A percentile compares a stretch with the other conserved stretches of the same genome.
phyloP scores from a whole-genome alignment of 306 rosid genomes.

The Canavalia ensiformis region DNA sequence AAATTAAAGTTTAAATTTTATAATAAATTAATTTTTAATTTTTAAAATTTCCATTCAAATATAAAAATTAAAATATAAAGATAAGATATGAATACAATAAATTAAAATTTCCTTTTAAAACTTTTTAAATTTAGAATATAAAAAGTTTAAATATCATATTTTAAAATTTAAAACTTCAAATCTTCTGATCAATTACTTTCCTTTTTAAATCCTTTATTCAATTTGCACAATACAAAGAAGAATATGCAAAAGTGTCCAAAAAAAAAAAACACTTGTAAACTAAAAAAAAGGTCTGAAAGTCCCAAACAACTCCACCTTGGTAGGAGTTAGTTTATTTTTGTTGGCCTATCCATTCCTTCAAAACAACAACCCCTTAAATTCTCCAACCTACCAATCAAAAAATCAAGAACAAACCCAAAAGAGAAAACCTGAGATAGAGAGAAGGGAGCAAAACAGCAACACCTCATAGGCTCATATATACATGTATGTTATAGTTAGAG shows the following conservation, averaged over 20 bases:
- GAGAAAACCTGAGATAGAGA: background rate
- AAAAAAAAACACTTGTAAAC: constrained; percentile 30
- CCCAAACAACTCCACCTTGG: constrained; percentile 55
- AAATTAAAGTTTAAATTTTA: no score
- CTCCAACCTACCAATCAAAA: constrained; percentile 52
- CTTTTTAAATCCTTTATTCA: no score
- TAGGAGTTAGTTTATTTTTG: constrained; percentile 62
- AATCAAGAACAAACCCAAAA: constrained; percentile 39
- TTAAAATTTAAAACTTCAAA: no score
- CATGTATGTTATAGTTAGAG: background rate
- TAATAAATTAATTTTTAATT: no score
- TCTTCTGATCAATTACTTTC: no score
- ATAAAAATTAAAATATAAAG: no score
- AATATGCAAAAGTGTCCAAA: background rate
- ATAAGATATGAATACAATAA: no score
- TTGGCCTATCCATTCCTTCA: constrained; percentile 74
- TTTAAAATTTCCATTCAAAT: no score
- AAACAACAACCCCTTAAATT: constrained; percentile 47
- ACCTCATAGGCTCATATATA: constrained; percentile 35
- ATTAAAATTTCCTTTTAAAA: no score
- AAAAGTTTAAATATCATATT: no score
- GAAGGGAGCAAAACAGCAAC: constrained; percentile 45
- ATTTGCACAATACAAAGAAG: no score
- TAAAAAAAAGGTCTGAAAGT: constrained; percentile 4
- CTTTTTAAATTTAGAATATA: no score